Conservation (phyloP, 495 filamentous ascomycete species). For the Hypoxylon rickii region DNA sequence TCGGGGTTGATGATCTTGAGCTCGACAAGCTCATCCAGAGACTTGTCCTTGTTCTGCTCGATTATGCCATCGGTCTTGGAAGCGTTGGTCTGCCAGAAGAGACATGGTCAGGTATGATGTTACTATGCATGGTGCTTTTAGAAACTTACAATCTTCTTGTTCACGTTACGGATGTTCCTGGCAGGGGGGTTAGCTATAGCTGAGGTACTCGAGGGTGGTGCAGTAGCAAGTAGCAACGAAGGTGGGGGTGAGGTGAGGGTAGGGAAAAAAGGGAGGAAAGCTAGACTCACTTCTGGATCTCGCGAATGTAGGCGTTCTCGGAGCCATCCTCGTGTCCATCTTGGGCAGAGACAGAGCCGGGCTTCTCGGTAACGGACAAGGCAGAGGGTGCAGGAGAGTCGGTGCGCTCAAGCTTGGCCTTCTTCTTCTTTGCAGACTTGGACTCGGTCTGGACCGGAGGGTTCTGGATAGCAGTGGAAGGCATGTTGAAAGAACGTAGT, state of each 20-base stretch:
- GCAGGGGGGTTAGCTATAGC: slow-evolving; percentile 29
- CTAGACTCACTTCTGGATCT: slow-evolving; percentile 77
- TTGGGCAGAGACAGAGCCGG: slow-evolving; percentile 44
- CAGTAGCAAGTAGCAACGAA: not conserved
- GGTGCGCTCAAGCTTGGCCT: slow-evolving; percentile 63
- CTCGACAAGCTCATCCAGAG: slow-evolving; percentile 81
- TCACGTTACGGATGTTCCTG: slow-evolving; percentile 82
- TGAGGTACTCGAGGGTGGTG: not conserved
- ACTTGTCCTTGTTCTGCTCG: slow-evolving; percentile 73
- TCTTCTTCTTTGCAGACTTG: slow-evolving; percentile 76
- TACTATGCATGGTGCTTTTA: not conserved
- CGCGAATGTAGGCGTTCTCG: slow-evolving; percentile 79
- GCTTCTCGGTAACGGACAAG: slow-evolving; percentile 47
- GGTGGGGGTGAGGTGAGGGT: no score
- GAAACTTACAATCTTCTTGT: slow-evolving; percentile 82
- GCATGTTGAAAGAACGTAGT: slow-evolving; percentile 47
- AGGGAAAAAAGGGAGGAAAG: no score
- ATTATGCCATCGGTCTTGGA: slow-evolving; percentile 78
- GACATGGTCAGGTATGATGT: slow-evolving; percentile 11
- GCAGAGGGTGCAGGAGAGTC: slow-evolving; percentile 52
- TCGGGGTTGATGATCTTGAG: slow-evolving; percentile 88
- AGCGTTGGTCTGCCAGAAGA: slow-evolving; percentile 64
- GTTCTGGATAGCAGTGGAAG: slow-evolving; percentile 57
- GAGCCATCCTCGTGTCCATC: slow-evolving; percentile 56
- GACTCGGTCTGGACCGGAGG: slow-evolving; percentile 52